Evolutionary conservation across 805 yeast species (phyloP), one percentile per base, ranked within the genome.

Genomic region (Saccharomyces kudriavzevii): DNA sequence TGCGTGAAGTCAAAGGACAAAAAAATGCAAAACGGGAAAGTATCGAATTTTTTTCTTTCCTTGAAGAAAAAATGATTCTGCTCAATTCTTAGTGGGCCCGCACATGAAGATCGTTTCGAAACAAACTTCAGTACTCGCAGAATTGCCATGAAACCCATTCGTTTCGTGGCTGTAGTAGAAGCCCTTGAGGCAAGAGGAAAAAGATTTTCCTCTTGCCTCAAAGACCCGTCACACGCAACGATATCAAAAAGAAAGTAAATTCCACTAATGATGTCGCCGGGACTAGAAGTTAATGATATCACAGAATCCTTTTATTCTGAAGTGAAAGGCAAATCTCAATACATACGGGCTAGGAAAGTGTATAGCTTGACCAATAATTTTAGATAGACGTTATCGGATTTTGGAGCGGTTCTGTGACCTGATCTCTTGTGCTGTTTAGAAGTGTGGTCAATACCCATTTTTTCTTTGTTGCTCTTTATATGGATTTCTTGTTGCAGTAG

Each of bases 321-420:
- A 17, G 22, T 17, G 22, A 45, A 35, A 50, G 52, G 25, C 31
- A 49, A 54, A 53, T 48, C 28, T 45, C 46, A 29, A 62, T 78
- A 89, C 96, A 79, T 88, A 89, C 99, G 97, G 82, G 98, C 96
- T 80, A 94, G 84, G 95, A 89, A 94, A 75, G 97, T 79, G 89
- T 91, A 94, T 72, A 94, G 83, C 87, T 92, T 92, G 77, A 92
- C 98, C 80, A 94, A 87, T 76, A 94, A 80, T 80, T 87, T 87
- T 81, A 94, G 83, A 97, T 94, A 94, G 80, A 91, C 97, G 77
- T 94, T 94, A 82, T 94, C 96, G 67, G 98, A 92, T 84, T 89
- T 89, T 82, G 99, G 99, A 79, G 97, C 97, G 76, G 86, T 80
- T 82, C 99, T 90, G 89, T 89, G 96, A 79, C 96, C 85, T 69